phyloP scores from a whole-genome alignment of 2,329 filamentous ascomycete species.

The Fragosphaeria purpurea region DNA sequence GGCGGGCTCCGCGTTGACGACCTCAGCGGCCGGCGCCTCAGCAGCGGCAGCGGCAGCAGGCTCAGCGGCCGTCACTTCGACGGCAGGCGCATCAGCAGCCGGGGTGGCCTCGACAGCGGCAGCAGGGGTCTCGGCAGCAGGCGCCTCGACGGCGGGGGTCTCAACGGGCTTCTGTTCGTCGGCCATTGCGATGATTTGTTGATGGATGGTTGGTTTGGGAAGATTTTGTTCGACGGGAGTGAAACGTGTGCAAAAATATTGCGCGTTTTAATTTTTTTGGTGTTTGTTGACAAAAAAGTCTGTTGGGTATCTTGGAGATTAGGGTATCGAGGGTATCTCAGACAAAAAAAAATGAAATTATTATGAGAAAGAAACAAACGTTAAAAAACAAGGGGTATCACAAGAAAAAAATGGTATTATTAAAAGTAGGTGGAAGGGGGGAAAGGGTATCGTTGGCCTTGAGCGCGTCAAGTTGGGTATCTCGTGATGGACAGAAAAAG shows the following conservation, averaged over 20 bases:
- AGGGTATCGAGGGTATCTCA: constrained; percentile 14
- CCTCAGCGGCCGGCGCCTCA: constrained; percentile 30
- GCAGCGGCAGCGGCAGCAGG: constrained; percentile 22
- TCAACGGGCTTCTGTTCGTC: constrained; percentile 63
- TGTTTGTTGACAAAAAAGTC: not conserved
- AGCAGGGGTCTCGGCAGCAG: constrained; percentile 9
- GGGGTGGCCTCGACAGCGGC: constrained; percentile 18
- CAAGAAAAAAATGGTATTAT: constrained; percentile 18
- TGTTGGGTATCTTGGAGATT: constrained; percentile 11
- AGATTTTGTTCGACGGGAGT: not conserved
- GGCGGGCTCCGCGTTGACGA: constrained; percentile 24
- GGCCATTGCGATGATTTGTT: constrained; percentile 50
- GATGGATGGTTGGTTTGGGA: constrained; percentile 13
- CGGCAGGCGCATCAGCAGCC: constrained; percentile 18
- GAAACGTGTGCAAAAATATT: not conserved
- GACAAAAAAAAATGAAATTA: constrained; percentile 22
- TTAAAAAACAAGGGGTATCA: constrained; percentile 21
- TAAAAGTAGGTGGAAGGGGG: constrained; percentile 3
- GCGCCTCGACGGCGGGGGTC: constrained; percentile 29
- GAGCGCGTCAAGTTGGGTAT: constrained; percentile 21
- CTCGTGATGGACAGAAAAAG: not conserved
- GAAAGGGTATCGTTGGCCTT: constrained; percentile 20
- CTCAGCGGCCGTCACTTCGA: constrained; percentile 23
- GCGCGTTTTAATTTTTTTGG: constrained; percentile 1
- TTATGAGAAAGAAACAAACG: constrained; percentile 3